phyloP scores from a whole-genome alignment of 352 stramenopile species.

The Thraustochytrium striatum region DNA sequence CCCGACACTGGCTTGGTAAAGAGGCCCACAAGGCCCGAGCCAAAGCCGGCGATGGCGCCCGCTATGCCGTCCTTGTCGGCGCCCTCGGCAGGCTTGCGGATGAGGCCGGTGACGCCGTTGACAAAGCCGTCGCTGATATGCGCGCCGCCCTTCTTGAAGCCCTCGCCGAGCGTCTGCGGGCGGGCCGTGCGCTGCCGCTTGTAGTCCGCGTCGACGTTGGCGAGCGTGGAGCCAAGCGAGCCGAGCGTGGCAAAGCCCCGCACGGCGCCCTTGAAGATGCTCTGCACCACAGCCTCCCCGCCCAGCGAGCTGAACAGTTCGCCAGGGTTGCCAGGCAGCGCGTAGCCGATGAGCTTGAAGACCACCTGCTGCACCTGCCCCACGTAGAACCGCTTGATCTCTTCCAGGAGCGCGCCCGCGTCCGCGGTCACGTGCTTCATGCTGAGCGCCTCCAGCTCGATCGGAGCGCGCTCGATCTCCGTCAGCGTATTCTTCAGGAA shows the following conservation, averaged over 20 bases:
- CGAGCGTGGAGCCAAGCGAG: constrained; percentile 7
- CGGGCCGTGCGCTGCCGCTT: not conserved
- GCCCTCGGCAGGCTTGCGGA: constrained; percentile 19
- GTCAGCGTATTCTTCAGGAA: constrained; percentile 37
- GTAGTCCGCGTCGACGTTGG: constrained; percentile 45
- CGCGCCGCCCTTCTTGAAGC: not conserved
- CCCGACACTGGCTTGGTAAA: constrained; percentile 44
- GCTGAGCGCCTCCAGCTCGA: not conserved
- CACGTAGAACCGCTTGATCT: constrained; percentile 29
- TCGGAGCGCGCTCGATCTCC: constrained; percentile 7
- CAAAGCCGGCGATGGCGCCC: constrained; percentile 13
- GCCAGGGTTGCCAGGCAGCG: constrained; percentile 41
- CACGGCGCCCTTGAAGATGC: not conserved
- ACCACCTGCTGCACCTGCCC: constrained; percentile 5
- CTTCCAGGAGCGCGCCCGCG: not conserved
- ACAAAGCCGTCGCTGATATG: constrained; percentile 17
- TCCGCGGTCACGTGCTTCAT: not conserved
- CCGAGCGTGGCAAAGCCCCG: constrained; percentile 25
- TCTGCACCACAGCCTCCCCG: not conserved
- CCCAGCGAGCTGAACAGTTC: constrained; percentile 42
- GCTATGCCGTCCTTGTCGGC: not conserved
- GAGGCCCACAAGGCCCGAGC: constrained; percentile 14
- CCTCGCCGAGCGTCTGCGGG: constrained; percentile 21
- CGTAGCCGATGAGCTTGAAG: constrained; percentile 30
- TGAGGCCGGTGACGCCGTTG: constrained; percentile 7